These are phyloP conservation scores for Hyphodiscus sp. DNA, from an alignment of 2,329 filamentous ascomycete genomes.

Conservation along the genomic window DNA sequence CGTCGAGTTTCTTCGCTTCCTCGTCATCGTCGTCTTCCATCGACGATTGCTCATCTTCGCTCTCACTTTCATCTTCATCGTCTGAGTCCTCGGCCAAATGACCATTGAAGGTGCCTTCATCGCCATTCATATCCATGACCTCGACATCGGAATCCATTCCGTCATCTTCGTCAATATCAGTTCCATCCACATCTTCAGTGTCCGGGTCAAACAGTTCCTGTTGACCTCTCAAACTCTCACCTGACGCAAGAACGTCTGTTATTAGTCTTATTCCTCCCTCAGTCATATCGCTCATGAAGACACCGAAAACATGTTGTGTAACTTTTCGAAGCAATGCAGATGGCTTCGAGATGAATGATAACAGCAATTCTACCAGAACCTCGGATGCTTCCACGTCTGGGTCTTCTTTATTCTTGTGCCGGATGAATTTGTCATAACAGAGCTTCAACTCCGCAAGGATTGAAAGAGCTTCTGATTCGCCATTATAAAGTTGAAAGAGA, in stretches of 20 bases:
- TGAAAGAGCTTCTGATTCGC: constrained; percentile 77
- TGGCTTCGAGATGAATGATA: constrained; percentile 83
- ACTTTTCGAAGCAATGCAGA: constrained; percentile 81
- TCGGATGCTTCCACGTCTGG: constrained; percentile 54
- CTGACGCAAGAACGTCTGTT: constrained; percentile 64
- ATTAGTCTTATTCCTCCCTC: constrained; percentile 61
- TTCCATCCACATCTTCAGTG: constrained; percentile 48
- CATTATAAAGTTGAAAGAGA: constrained; percentile 83
- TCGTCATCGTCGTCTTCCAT: constrained; percentile 39
- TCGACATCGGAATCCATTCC: constrained; percentile 43
- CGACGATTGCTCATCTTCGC: constrained; percentile 27
- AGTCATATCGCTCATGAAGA: constrained; percentile 71
- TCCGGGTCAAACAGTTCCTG: constrained; percentile 76
- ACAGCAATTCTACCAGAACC: constrained; percentile 75
- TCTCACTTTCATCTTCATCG: constrained; percentile 34
- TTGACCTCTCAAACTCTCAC: constrained; percentile 78
- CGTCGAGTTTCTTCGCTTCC: constrained; percentile 48
- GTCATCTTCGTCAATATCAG: constrained; percentile 34
- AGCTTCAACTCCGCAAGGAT: constrained; percentile 76
- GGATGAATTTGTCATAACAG: constrained; percentile 59
- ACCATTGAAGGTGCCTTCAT: constrained; percentile 34
- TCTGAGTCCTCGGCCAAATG: constrained; percentile 37
- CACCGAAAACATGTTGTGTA: constrained; percentile 79
- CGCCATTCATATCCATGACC: constrained; percentile 40
- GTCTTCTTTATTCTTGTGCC: constrained; percentile 45